Percentiles rank a stretch among this genome's conserved stretches.
These are phyloP conservation scores for Leccinum aurantiacum DNA, from an alignment of 768 basidiomycete species.

Conservation along the genomic window DNA sequence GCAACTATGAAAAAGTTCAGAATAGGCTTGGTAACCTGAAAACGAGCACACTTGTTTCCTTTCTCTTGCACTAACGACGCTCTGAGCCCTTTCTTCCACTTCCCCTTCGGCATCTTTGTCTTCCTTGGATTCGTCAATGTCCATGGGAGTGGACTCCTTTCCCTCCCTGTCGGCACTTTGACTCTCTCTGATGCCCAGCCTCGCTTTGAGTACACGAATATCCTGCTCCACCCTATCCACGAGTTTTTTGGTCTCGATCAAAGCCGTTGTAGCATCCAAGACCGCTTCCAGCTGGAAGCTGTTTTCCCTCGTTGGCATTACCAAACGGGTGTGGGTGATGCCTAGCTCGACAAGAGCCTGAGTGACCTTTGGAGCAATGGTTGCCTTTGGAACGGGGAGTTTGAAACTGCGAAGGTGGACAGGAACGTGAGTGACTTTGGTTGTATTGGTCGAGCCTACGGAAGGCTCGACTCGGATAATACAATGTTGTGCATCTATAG, in stretches of 20 bases:
- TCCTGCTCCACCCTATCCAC: constrained; percentile 89
- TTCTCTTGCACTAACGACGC: constrained; percentile 57
- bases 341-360: constrained; percentile 77
- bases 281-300: constrained; percentile 70
- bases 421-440: constrained; percentile 77
- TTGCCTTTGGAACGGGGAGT: constrained; percentile 74
- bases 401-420: constrained; percentile 87
- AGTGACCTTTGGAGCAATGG: constrained; percentile 71
- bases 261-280: constrained; percentile 63
- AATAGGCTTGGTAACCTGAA: neutral
- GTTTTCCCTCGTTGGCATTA: constrained; percentile 93
- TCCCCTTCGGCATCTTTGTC: constrained; percentile 35
- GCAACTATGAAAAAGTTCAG: constrained; percentile 37
- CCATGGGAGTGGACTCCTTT: constrained; percentile 47
- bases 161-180: constrained; percentile 40
- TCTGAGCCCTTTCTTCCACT: constrained; percentile 61
- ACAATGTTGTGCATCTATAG: constrained; percentile 65
- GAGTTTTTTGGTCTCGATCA: constrained; percentile 88
- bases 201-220: constrained; percentile 65
- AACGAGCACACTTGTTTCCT: constrained; percentile 51
- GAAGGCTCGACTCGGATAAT: constrained; percentile 68
- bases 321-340: constrained; percentile 68
- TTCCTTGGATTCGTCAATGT: constrained; percentile 46
- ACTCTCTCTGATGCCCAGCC: constrained; percentile 53
- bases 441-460: constrained; percentile 37